Evolutionary conservation across 1,139 yeast species (phyloP).

Genomic region (Blastobotrys malaysiensis): DNA sequence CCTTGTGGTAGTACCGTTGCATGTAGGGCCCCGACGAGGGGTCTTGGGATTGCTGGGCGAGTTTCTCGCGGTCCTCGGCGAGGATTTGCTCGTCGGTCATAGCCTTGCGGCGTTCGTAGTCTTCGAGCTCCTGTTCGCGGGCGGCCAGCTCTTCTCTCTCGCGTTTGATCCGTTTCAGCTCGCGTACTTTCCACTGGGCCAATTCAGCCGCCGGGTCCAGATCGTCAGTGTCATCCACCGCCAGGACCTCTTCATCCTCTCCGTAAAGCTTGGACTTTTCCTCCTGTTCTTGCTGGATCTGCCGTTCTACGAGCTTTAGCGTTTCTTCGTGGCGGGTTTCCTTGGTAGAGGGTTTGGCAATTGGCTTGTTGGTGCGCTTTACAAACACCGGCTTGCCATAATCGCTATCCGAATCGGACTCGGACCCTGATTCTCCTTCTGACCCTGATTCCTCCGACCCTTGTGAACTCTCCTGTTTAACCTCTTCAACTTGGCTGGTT

Average conservation of each 20-base stretch:
- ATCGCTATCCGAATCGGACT: constrained; percentile 12
- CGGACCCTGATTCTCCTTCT: constrained; percentile 15
- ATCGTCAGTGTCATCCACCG: constrained; percentile 52
- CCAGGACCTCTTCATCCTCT: constrained; percentile 28
- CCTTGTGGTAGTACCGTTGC: constrained; percentile 33
- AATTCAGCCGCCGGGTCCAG: constrained; percentile 45
- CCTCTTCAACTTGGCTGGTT: constrained; percentile 5
- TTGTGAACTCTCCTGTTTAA: not conserved
- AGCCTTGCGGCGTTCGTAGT: constrained; percentile 31
- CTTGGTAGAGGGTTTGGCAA: not conserved
- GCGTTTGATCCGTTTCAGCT: constrained; percentile 39
- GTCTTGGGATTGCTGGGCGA: constrained; percentile 14
- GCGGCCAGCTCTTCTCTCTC: constrained; percentile 38
- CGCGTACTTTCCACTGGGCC: constrained; percentile 45
- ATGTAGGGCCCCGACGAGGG: constrained; percentile 14
- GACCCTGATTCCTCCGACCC: constrained; percentile 14
- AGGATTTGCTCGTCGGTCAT: constrained; percentile 32
- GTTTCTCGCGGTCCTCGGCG: constrained; percentile 16
- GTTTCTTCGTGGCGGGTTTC: constrained; percentile 17
- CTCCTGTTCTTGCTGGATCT: constrained; percentile 19
- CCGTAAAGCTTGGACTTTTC: constrained; percentile 13
- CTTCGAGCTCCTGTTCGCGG: constrained; percentile 40
- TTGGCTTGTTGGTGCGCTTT: constrained; percentile 21
- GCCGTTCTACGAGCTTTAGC: constrained; percentile 20
- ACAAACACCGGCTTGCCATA: constrained; percentile 23